These are phyloP conservation scores for Penicillium psychrofluorescens DNA, from an alignment of 495 filamentous ascomycete genomes.

Conservation along the genomic window DNA sequence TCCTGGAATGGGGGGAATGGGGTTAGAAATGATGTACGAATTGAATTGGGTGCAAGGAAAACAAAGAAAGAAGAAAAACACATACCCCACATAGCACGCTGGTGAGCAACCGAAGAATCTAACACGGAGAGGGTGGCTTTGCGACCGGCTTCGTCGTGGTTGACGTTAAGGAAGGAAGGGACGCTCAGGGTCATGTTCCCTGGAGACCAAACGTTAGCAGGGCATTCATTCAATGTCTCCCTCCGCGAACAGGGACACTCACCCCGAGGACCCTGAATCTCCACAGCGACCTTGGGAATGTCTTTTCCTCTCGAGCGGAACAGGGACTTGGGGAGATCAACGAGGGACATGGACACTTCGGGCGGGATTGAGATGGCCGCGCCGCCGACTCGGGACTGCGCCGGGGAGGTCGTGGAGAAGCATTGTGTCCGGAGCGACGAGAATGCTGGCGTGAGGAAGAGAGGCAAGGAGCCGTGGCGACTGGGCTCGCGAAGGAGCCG, in stretches of 20 bases:
- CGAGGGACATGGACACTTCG: slow-evolving; percentile 63
- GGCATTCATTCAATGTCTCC: too few relatives aligned
- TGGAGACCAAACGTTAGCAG: slow-evolving; percentile 17
- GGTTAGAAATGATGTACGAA: slow-evolving; percentile 3
- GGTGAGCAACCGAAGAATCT: slow-evolving; percentile 56
- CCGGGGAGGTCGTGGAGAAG: slow-evolving; percentile 63
- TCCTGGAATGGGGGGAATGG: slow-evolving; percentile 40
- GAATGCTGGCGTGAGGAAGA: slow-evolving; percentile 72
- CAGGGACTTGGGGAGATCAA: slow-evolving; percentile 47
- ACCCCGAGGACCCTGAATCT: slow-evolving; percentile 73
- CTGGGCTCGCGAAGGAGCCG: slow-evolving; percentile 28
- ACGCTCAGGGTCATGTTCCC: slow-evolving; percentile 66
- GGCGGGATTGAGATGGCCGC: slow-evolving; percentile 77
- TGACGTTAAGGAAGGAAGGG: slow-evolving; percentile 65
- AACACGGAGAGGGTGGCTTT: slow-evolving; percentile 61
- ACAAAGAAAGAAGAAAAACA: slow-evolving; percentile 6
- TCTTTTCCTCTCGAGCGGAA: slow-evolving; percentile 48
- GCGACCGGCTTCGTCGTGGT: slow-evolving; percentile 49
- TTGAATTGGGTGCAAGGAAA: background rate
- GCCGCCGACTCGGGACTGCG: slow-evolving; percentile 73
- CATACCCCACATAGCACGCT: slow-evolving; percentile 98
- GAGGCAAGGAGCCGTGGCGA: slow-evolving; percentile 42
- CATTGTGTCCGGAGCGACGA: slow-evolving; percentile 45
- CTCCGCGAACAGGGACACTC: slow-evolving; percentile 8
- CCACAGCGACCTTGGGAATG: slow-evolving; percentile 48